A percentile compares a stretch with the other conserved stretches of the same genome.
These are phyloP conservation scores for Chalciporus sp. DNA, from an alignment of 1,284 basidiomycete genomes.

Conservation along the genomic window DNA sequence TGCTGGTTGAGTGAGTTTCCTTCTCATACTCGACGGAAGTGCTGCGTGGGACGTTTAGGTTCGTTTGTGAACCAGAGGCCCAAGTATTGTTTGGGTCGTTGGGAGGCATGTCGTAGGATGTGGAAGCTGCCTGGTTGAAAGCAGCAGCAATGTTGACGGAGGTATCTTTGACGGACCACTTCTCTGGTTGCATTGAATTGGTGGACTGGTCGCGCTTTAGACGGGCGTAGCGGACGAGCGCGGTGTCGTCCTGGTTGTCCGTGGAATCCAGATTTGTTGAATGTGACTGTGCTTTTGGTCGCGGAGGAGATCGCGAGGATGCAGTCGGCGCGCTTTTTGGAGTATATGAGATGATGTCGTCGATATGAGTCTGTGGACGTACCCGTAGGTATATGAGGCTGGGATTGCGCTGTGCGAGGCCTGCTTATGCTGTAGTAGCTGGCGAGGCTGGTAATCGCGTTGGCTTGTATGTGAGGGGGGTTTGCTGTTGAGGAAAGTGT, in stretches of 20 bases:
- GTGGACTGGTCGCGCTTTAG: constrained; percentile 52
- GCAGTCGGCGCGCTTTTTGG: constrained; percentile 55
- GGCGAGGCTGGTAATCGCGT: constrained; percentile 25
- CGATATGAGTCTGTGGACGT: constrained; percentile 26
- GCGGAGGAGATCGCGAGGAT: constrained; percentile 54
- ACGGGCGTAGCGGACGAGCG: constrained; percentile 51
- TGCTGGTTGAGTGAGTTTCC: constrained; percentile 54
- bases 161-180: constrained; percentile 75
- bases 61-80: constrained; percentile 60
- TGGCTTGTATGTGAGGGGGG: constrained; percentile 25
- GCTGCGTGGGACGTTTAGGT: constrained; percentile 58
- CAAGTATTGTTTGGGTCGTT: constrained; percentile 61
- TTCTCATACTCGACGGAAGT: constrained; percentile 79
- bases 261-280: constrained; percentile 39
- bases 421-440: constrained; percentile 32
- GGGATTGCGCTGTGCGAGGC: constrained; percentile 46
- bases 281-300: constrained; percentile 43
- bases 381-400: constrained; percentile 72
- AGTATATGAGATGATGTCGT: constrained; percentile 10
- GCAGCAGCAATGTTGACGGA: constrained; percentile 84
- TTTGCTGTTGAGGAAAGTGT: constrained; percentile 68
- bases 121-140: constrained; percentile 66
- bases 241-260: constrained; percentile 42
- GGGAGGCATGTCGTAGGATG: constrained; percentile 43
- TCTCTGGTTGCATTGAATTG: constrained; percentile 58